Base-by-base conservation (phyloP, 2,329 filamentous ascomycete species). In the Trichoderma hamatum region DNA sequence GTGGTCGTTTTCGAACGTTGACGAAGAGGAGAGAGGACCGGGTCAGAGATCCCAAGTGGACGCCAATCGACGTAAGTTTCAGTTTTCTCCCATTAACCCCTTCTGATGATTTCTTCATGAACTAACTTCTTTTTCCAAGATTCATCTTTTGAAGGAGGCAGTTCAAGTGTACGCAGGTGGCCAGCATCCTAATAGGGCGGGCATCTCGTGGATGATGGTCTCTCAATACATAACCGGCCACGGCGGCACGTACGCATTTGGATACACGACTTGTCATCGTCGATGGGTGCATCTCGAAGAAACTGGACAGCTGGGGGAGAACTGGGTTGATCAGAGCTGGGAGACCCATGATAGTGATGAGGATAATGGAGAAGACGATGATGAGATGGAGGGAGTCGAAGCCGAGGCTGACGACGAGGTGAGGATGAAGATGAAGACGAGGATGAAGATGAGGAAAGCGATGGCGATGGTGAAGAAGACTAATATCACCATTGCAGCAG, bases 1-100 rank as follows among this genome's bases (percentile, higher is more conserved):
- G 92, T 16, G 92, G 92, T 0, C 85, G 90, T 0, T 88, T 86
- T 72, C 83, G 91, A 5, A 87, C 85, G 2, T 77, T 93, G 73
- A 92, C 87, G 9, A 92, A 92, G 80, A 78, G 80, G 14, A 87
- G 87, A 73, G 82, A 85, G 39, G 83, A 87, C 68, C 82, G 91
- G 6, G 86, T 92, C 3, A 83, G 92, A 9, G 89, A 87, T 77
- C 91, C 91, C 0, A 78, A 84, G 69, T 94, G 91, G 90, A 82
- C 77, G 0, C 80, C 82, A 0, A 78, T 81, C 1, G 90, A 94
- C 79, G 90, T 92, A 78, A 84, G 90, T 84, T 6, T 58, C n/a
- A 14, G 10, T 49, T 11, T 49, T n/a, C 6, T 3, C 28, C 6
- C 28, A 9, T 39, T 34, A 6, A 2, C 5, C 36, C 13, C 39